phyloP scores from a whole-genome alignment of 2,329 filamentous ascomycete genomes.

The Periconia sp. region DNA sequence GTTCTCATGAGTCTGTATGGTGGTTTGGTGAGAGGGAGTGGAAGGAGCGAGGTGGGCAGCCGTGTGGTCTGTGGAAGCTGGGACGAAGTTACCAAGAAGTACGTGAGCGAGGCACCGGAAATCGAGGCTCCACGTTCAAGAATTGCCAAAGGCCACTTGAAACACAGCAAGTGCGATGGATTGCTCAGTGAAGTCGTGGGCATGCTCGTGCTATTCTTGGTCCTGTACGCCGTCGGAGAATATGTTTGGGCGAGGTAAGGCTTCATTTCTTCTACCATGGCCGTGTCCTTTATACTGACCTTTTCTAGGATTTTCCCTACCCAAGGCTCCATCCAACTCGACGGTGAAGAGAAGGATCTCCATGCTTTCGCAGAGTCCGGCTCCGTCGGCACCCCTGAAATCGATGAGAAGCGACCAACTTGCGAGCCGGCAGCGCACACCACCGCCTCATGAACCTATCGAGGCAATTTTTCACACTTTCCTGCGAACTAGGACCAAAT shows the following conservation, averaged over 20 bases:
- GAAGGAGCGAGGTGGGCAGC: slow-evolving; percentile 11
- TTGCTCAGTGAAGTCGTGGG: slow-evolving; percentile 19
- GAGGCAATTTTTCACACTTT: neutral
- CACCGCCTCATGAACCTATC: neutral
- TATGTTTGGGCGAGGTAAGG: slow-evolving; percentile 23
- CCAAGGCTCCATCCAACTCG: slow-evolving; percentile 19
- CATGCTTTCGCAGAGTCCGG: neutral
- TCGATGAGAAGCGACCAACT: neutral
- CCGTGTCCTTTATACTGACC: neutral
- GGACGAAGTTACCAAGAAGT: slow-evolving; percentile 21
- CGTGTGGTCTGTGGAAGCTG: slow-evolving; percentile 28
- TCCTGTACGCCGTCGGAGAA: slow-evolving; percentile 19
- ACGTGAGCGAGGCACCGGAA: neutral
- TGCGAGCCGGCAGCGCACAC: neutral
- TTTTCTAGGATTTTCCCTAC: slow-evolving; percentile 10
- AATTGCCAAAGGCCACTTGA: slow-evolving; percentile 1
- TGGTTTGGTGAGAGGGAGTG: slow-evolving; percentile 3
- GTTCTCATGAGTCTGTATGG: slow-evolving; percentile 11
- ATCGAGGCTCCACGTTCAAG: neutral
- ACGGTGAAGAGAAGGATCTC: slow-evolving; percentile 24
- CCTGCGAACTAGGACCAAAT: neutral
- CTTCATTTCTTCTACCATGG: neutral
- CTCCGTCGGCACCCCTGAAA: neutral
- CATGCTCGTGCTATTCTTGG: slow-evolving; percentile 18
- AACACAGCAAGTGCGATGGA: slow-evolving; percentile 9